Percentiles rank a stretch among this genome's conserved stretches.
phyloP scores from a whole-genome alignment of 345 rosid species.

The Corymbia maculata region DNA sequence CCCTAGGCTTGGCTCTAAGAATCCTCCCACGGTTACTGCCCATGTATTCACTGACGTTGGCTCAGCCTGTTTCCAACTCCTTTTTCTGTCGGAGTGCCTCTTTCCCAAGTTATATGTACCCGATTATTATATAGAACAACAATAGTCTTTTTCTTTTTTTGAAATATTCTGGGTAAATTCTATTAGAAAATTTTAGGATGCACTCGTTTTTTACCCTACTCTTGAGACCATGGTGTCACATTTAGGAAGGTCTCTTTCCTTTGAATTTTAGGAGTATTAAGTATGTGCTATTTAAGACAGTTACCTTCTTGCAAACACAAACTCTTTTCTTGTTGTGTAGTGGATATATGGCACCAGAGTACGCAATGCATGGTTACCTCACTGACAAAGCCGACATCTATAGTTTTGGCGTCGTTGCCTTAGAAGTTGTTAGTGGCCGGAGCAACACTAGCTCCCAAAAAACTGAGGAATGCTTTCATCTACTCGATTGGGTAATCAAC shows the following conservation, averaged over 20 bases:
- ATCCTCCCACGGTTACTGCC: too few species aligned
- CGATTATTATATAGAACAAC: background rate
- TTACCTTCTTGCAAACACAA: too few species aligned
- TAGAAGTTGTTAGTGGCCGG: constrained; percentile 12
- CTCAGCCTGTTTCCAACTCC: too few species aligned
- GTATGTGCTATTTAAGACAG: background rate
- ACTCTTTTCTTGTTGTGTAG: too few species aligned
- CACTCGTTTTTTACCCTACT: too few species aligned
- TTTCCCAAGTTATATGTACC: background rate
- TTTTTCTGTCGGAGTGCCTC: background rate
- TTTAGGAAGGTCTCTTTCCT: background rate
- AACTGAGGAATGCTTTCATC: background rate
- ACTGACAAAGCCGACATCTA: too few species aligned
- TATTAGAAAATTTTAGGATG: too few species aligned
- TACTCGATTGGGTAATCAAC: constrained; percentile 13
- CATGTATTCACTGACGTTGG: too few species aligned
- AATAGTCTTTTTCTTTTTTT: background rate
- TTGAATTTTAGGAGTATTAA: background rate
- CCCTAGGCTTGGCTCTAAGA: too few species aligned
- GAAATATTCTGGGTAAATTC: background rate
- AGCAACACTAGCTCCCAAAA: constrained; percentile 5
- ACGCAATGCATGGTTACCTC: too few species aligned
- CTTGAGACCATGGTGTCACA: background rate
- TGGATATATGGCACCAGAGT: too few species aligned
- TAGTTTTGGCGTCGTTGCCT: too few species aligned